phyloP scores from a whole-genome alignment of 2,329 filamentous ascomycete genomes.

The Botrytis elliptica region DNA sequence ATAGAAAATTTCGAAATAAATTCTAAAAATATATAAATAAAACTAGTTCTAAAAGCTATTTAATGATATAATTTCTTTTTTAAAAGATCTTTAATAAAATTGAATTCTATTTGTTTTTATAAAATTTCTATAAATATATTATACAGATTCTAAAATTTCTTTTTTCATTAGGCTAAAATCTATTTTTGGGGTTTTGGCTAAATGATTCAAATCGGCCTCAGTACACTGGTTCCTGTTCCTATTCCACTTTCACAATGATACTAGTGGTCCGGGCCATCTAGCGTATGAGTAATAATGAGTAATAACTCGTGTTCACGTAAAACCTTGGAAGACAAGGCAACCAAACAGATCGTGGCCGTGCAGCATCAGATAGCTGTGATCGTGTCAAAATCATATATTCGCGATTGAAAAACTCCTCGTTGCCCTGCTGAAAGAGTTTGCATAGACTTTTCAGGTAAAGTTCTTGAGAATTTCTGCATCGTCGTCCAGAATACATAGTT shows the following conservation, averaged over 20 bases:
- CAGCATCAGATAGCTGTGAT: neutral
- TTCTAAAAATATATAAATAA: too few relatives aligned
- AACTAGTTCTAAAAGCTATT: too few relatives aligned
- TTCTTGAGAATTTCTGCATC: neutral
- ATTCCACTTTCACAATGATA: neutral
- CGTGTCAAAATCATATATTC: neutral
- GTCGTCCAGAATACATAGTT: neutral
- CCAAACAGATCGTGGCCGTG: neutral
- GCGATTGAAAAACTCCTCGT: neutral
- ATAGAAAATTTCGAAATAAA: too few relatives aligned
- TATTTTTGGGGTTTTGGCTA: too few relatives aligned
- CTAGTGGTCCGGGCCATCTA: neutral
- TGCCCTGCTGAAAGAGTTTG: neutral
- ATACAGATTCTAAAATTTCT: too few relatives aligned
- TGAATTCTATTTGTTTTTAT: too few relatives aligned
- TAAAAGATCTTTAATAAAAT: too few relatives aligned
- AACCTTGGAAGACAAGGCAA: neutral
- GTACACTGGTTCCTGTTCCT: neutral
- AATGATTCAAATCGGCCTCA: too few relatives aligned
- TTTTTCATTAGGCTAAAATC: too few relatives aligned
- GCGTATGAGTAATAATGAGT: slow-evolving; percentile 9
- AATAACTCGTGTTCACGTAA: neutral
- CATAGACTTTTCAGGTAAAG: neutral
- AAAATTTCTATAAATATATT: too few relatives aligned
- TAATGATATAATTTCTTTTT: too few relatives aligned